phyloP scores from a whole-genome alignment of 164 flowering plant genomes.

The Vitis cinerea region DNA sequence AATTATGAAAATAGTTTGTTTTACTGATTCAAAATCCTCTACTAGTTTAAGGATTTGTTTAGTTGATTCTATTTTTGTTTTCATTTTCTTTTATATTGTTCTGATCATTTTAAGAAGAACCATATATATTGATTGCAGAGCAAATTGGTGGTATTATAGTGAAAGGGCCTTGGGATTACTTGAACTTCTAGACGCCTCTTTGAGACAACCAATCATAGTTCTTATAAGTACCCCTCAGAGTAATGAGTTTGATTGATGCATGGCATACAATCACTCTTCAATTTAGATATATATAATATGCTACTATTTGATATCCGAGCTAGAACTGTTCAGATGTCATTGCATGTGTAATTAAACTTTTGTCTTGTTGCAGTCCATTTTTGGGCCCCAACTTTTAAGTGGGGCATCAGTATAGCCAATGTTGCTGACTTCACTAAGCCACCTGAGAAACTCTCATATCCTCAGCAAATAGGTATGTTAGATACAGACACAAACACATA shows the following conservation, averaged over 20 bases:
- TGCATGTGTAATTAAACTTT: neutral
- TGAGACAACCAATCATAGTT: neutral
- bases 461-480: slow-evolving; percentile 65
- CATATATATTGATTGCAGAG: no score
- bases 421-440: slow-evolving; percentile 74
- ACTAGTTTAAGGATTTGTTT: no score
- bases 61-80: no score
- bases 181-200: no score
- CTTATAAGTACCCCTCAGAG: neutral
- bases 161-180: no score
- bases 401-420: slow-evolving; percentile 89
- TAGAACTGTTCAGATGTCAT: neutral
- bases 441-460: slow-evolving; percentile 64
- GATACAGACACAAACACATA: no score
- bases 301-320: neutral
- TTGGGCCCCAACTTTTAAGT: slow-evolving; percentile 91
- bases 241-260: neutral
- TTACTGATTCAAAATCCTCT: no score
- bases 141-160: no score
- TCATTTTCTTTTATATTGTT: no score
- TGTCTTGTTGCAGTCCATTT: slow-evolving; percentile 66
- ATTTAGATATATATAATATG: no score
- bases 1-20: no score
- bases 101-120: no score
- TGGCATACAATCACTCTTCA: neutral